A percentile compares a stretch with the other conserved stretches of the same genome.
phyloP scores from a whole-genome alignment of 225 moss, liverwort and hornwort genomes.

The Antitrichia curtipendula region DNA sequence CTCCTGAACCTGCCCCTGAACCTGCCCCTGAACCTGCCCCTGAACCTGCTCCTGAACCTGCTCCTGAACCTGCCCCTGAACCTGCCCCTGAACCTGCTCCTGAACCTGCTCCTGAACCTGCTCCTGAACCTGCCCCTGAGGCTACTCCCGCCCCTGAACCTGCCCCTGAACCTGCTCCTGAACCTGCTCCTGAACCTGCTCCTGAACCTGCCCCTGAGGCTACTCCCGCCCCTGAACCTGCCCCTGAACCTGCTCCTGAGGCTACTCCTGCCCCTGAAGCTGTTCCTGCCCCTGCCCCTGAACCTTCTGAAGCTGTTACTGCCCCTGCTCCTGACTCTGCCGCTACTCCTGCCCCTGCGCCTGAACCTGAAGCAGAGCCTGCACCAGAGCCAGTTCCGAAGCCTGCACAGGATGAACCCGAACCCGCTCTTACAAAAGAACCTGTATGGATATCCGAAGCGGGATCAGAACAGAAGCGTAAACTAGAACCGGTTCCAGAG shows the following conservation, averaged over 20 bases:
- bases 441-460: not conserved
- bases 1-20: not conserved
- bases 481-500: not conserved
- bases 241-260: not conserved
- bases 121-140: not conserved
- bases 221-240: not conserved
- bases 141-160: not conserved
- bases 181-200: not conserved
- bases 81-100: not conserved
- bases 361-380: not conserved
- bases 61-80: not conserved
- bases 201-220: not conserved
- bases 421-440: not conserved
- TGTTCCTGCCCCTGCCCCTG: not conserved
- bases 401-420: not conserved
- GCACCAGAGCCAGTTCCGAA: not conserved
- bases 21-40: not conserved
- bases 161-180: not conserved
- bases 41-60: not conserved
- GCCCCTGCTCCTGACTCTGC: not conserved
- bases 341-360: not conserved
- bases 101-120: not conserved
- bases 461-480: not conserved
- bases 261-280: not conserved
- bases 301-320: not conserved